phyloP scores from a whole-genome alignment of 2,329 filamentous ascomycete species.

The Sordariomycetes sp. region DNA sequence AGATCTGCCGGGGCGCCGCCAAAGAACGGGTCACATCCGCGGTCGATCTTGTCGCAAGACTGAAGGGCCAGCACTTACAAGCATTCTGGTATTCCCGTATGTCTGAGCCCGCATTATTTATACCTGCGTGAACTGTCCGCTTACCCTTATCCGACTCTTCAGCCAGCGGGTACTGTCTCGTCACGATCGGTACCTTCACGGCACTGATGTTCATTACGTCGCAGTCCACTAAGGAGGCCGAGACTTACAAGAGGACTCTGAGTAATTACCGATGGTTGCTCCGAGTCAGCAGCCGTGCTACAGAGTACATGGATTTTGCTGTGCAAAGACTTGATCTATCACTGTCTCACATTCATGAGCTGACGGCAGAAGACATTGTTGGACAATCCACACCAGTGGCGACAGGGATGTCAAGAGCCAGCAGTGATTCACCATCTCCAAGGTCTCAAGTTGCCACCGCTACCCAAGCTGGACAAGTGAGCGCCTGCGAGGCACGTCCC shows the following conservation, averaged over 20 bases:
- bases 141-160: neutral
- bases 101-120: neutral
- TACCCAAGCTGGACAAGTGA: neutral
- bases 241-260: slow-evolving; percentile 4
- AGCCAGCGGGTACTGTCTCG: slow-evolving; percentile 6
- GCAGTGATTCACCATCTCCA: neutral
- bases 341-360: slow-evolving; percentile 5
- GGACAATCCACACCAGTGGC: neutral
- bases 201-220: slow-evolving; percentile 6
- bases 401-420: neutral
- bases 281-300: slow-evolving; percentile 4
- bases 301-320: slow-evolving; percentile 5
- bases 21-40: slow-evolving; percentile 16
- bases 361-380: slow-evolving; percentile 4
- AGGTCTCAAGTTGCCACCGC: neutral
- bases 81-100: slow-evolving; percentile 27
- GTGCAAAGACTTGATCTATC: slow-evolving; percentile 5
- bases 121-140: neutral
- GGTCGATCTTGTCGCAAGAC: slow-evolving; percentile 16
- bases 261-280: slow-evolving; percentile 6
- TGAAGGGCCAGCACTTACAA: slow-evolving; percentile 25
- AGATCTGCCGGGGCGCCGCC: slow-evolving; percentile 18
- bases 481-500: neutral
- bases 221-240: slow-evolving; percentile 2
- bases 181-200: slow-evolving; percentile 6